Evolutionary conservation across 768 basidiomycete genomes (phyloP), one percentile per base, ranked within the genome.

Genomic region (Auricularia cornea): DNA sequence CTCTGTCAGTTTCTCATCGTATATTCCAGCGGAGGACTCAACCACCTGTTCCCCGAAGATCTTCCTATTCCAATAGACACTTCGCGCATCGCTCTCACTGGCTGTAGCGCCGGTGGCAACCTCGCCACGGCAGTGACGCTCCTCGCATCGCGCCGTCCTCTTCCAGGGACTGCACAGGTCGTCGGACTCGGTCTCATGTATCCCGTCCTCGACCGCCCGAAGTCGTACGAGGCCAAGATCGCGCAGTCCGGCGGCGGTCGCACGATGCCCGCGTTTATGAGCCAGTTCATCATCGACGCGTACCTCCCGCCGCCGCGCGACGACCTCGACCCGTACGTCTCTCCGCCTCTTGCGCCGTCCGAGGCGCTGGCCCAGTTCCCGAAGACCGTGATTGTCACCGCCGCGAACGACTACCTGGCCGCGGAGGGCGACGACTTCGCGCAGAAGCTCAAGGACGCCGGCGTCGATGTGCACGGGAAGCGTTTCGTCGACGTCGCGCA

Each of bases 401-500:
- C 67, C n/a, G 62, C 38, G 14, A 60, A 65, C 16, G 66, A 68
- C 60, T 65, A 66, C 41, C 64, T 68, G 11, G 64, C 64, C 14
- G 18, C 62, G 16, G 68, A 68, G 56, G 68, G 57, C 18, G 63
- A 68, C 31, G 64, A 60, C 23, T 67, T 66, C 44, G 63, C 51
- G n/a, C 33, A 38, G n/a, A 48, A 31, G 16, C 60, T 68, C 14
- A 30, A 61, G 23, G 31, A 44, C 26, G 23, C 32, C 11, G 66
- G 64, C 3, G 66, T 68, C 12, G n/a, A 29, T 11, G 68, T 68
- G 51, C 41, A 12, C n/a, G 40, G 62, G 41, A 60, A 60, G 32
- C 54, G 62, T 26, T 65, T 68, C 54, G 51, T 61, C 33, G 59
- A 63, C 23, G 68, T 68, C 35, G 68, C 64, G 44, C 68, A 68